Base-by-base conservation (phyloP, 352 stramenopile genomes). In the Paralagenidium karlingii region DNA sequence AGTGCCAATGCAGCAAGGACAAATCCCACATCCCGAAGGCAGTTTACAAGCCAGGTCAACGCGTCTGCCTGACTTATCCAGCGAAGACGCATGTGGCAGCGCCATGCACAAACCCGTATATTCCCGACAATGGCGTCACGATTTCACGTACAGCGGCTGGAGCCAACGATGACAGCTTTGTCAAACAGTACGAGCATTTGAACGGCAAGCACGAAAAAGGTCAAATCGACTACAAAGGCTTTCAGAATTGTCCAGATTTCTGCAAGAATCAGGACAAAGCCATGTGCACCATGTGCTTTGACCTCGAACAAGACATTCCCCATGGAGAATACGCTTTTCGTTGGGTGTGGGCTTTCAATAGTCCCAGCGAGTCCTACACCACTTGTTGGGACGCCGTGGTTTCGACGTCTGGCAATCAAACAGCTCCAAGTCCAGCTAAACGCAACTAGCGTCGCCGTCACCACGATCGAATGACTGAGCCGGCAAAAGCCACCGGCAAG, bases 241-340 rank as follows among this genome's bases (percentile, higher is more conserved):
- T 68, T 34, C 58, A 68, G 58, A 30, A 63, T 46, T 68, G 58
- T 42, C 53, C 53, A n/a, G 60, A 57, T 31, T 67, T 67, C 41
- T 63, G 57, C 36, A 26, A 53, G 22, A 34, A 60, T 45, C 55
- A 45, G 33, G 49, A 51, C 26, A 37, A 48, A 6, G 43, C 57
- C 31, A 40, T 67, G 21, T 63, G 57, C 41, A 68, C 58, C 8
- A 59, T 68, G 49, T 68, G 58, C 48, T 68, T 68, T 52, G 47
- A 63, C 22, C 38, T 68, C 9, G 58, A 68, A 33, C 22, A 36
- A 11, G 51, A 60, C 34, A 31, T 68, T 15, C 43, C 49, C 1
- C 58, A 53, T 5, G 58, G 53, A 24, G 44, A 55, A 40, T 63
- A 68, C 45, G 55, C 58, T 38, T 68, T 68, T 33, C 48, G 55